phyloP scores from a whole-genome alignment of 2,329 filamentous ascomycete species.

The Cercospora zeina region DNA sequence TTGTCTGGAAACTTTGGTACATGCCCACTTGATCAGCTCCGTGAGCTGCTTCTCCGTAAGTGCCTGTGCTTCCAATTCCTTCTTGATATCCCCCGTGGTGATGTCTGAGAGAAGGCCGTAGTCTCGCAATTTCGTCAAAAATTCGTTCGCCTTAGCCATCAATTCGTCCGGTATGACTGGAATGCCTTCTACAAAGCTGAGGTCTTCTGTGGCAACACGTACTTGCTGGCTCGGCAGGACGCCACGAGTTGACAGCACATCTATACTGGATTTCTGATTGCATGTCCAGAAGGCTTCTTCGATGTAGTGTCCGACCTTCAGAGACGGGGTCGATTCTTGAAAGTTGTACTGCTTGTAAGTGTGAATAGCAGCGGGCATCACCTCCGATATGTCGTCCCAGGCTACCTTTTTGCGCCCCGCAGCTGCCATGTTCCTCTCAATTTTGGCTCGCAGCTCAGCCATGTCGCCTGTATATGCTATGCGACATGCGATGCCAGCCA shows the following conservation, averaged over 20 bases:
- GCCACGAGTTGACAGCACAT: slow-evolving; percentile 84
- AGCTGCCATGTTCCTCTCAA: slow-evolving; percentile 44
- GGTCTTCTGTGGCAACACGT: slow-evolving; percentile 68
- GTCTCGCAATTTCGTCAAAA: slow-evolving; percentile 77
- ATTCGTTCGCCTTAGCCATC: slow-evolving; percentile 64
- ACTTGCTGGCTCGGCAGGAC: slow-evolving; percentile 82
- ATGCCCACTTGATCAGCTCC: slow-evolving; percentile 83
- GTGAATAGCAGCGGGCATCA: slow-evolving; percentile 78
- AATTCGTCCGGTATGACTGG: slow-evolving; percentile 80
- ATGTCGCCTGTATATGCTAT: slow-evolving; percentile 89
- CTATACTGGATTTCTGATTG: slow-evolving; percentile 76
- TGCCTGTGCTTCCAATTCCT: slow-evolving; percentile 79
- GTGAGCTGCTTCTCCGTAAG: slow-evolving; percentile 74
- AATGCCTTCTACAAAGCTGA: slow-evolving; percentile 83
- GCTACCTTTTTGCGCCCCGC: slow-evolving; percentile 52
- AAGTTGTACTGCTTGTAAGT: slow-evolving; percentile 86
- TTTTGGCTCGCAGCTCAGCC: slow-evolving; percentile 64
- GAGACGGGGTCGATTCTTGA: slow-evolving; percentile 83
- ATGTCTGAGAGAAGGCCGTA: slow-evolving; percentile 86
- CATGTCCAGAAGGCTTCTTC: slow-evolving; percentile 97
- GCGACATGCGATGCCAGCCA: slow-evolving; percentile 84
- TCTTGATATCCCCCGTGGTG: slow-evolving; percentile 79
- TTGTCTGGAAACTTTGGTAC: slow-evolving; percentile 67
- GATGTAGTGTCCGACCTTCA: slow-evolving; percentile 78
- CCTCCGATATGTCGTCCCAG: slow-evolving; percentile 63